Conservation (phyloP, 2,329 filamentous ascomycete genomes). For the Pestalotiopsis fici region DNA sequence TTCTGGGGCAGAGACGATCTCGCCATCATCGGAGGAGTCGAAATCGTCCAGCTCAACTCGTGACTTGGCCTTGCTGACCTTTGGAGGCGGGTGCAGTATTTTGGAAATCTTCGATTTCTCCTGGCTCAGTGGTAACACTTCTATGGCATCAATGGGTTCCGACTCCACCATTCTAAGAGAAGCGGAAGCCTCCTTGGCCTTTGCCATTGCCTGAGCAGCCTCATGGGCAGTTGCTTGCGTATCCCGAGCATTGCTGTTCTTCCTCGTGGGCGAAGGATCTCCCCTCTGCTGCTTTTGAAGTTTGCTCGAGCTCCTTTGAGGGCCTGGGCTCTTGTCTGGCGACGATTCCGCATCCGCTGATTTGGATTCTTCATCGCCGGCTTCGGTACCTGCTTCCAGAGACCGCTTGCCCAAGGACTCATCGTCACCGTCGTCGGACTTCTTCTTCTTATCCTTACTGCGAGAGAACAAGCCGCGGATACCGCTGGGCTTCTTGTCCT, state of each 20-base stretch:
- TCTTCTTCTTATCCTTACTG: conserved; percentile 56
- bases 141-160: conserved; percentile 42
- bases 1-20: conserved; percentile 22
- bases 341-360: conserved; percentile 46
- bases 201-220: conserved; percentile 25
- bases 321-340: conserved; percentile 41
- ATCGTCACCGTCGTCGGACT: conserved; percentile 57
- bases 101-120: conserved; percentile 43
- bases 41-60: conserved; percentile 72
- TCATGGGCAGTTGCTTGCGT: conserved; percentile 35
- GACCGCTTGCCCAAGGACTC: conserved; percentile 64
- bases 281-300: conserved; percentile 66
- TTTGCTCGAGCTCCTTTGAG: conserved; percentile 65
- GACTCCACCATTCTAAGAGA: conserved; percentile 62
- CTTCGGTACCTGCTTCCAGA: conserved; percentile 49
- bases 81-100: conserved; percentile 47
- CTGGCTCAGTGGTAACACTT: conserved; percentile 39
- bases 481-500: conserved; percentile 43
- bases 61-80: conserved; percentile 59
- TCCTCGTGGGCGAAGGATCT: conserved; percentile 49
- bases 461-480: conserved; percentile 64
- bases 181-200: conserved; percentile 47
- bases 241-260: conserved; percentile 23
- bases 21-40: conserved; percentile 56
- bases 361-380: conserved; percentile 43